These are phyloP conservation scores for Lagenidium sp. DNA, from an alignment of 352 stramenopile genomes.

Conservation along the genomic window DNA sequence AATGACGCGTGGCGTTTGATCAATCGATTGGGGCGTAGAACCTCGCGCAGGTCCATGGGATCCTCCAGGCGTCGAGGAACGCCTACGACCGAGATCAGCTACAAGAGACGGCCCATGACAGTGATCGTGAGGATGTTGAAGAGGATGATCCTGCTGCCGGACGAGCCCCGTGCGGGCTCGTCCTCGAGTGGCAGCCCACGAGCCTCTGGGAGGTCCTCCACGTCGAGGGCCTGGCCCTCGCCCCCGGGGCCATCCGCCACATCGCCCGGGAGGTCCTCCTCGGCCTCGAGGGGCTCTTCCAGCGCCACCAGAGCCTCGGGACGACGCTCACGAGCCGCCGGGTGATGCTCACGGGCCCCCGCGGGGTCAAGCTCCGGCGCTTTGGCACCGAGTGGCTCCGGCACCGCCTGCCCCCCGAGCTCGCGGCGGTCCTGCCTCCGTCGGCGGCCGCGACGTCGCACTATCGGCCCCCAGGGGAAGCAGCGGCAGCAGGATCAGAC, in stretches of 20 bases:
- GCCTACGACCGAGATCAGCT: not conserved
- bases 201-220: conserved; percentile 57
- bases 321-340: conserved; percentile 57
- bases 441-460: not conserved
- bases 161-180: no score
- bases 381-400: conserved; percentile 35
- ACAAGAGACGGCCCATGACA: not conserved
- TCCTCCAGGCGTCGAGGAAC: not conserved
- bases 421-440: not conserved
- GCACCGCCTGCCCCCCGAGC: conserved; percentile 8
- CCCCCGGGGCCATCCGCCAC: conserved; percentile 26
- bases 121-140: no score
- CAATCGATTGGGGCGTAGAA: not conserved
- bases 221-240: conserved; percentile 24
- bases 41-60: not conserved
- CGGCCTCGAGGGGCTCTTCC: conserved; percentile 32
- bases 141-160: no score
- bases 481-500: not conserved
- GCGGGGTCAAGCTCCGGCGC: conserved; percentile 36
- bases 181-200: conserved; percentile 29
- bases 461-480: not conserved
- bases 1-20: not conserved
- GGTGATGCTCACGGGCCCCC: conserved; percentile 35
- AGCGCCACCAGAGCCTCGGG: conserved; percentile 23
- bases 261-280: conserved; percentile 34